Base-by-base conservation (phyloP, 768 basidiomycete genomes). In the Phaffia australis region DNA sequence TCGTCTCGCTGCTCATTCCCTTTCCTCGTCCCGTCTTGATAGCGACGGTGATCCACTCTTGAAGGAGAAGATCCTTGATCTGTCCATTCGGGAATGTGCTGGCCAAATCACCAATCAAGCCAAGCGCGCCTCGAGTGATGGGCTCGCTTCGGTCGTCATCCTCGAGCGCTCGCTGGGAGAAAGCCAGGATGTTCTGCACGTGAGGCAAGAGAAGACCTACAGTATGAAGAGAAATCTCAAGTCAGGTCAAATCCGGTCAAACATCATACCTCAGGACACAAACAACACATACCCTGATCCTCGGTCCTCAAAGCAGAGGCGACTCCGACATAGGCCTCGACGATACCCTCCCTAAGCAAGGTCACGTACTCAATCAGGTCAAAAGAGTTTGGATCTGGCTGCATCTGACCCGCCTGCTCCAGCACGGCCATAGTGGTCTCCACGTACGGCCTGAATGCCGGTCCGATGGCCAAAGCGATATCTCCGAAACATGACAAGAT, bases 291-390 rank as follows among this genome's bases (percentile, higher is more conserved):
- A 88, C 90, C 83, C 79, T 89, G 85, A 25, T 83, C 82, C 1
- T 87, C 87, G 72, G 84, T 85, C 80, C 92, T 93, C 74, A 97
- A 79, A 0, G 88, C 92, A 48, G 89, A 86, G 68, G 97, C 85
- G 70, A 99, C 86, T 29, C 94, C 93, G 5, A 89, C 94, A 73
- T 95, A 97, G 2, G 95, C 94, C 76, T 99, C 95, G 42, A 97
- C 79, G 70, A 99, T 97, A 55, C 91, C 91, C 73, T 98, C 95
- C 48, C 95, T 84, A 65, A 99, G 81, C 62, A 84, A 83, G 62
- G 84, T 81, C 55, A 94, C 89, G 73, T 98, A 98, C 70, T 99
- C 95, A 65, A 93, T 82, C 65, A 93, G 83, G 69, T 94, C 71
- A 15, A 42, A 63, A 27, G 48, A 64, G 1, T 50, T 55, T 58